A percentile compares a stretch with the other conserved stretches of the same genome.
phyloP scores from a whole-genome alignment of 2,329 filamentous ascomycete species.

The Aspergillus japonicus region DNA sequence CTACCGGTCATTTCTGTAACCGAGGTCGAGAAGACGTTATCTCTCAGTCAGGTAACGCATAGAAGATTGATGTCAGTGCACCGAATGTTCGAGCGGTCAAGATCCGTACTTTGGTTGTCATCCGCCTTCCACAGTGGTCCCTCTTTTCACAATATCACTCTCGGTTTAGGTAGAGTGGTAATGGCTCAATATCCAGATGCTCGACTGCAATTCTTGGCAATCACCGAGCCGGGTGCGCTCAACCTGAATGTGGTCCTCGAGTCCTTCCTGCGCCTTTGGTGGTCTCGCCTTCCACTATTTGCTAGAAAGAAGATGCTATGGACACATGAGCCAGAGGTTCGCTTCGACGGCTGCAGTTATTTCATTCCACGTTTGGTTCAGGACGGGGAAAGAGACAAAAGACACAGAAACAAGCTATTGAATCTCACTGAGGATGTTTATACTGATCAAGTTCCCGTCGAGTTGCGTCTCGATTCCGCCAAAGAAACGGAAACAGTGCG shows the following conservation, averaged over 20 bases:
- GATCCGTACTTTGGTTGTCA: no score
- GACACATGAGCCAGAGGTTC: background rate
- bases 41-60: no score
- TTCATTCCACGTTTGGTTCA: background rate
- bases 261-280: background rate
- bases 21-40: no score
- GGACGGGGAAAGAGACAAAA: background rate
- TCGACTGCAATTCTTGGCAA: background rate
- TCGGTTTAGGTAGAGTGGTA: no score
- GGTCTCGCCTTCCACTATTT: background rate
- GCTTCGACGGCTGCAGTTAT: background rate
- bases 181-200: no score
- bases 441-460: background rate
- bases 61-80: no score
- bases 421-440: background rate
- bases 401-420: background rate
- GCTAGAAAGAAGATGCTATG: background rate
- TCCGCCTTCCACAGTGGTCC: no score
- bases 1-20: no score
- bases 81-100: no score
- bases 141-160: no score
- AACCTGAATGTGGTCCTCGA: background rate
- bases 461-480: background rate
- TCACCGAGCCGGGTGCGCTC: background rate
- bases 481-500: no score